Base-by-base conservation (phyloP, 2,329 filamentous ascomycete genomes). In the Didymella arachidicola region DNA sequence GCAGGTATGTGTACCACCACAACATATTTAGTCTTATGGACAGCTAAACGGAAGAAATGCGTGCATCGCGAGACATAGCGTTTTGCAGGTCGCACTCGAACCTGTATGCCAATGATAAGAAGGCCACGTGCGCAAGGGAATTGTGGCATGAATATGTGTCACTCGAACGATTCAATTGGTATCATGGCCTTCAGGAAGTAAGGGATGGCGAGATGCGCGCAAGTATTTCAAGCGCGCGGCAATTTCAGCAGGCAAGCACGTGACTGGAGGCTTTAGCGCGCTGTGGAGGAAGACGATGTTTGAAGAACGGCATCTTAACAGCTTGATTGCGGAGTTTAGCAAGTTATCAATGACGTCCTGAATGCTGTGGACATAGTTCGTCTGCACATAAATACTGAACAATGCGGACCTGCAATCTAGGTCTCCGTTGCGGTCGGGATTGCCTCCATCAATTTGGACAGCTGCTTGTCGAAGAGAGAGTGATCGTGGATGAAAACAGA, bases 151-250 rank as follows among this genome's bases (percentile, higher is more conserved):
- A 27, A 11, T 32, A 25, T 53, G 8, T 47, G 25, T 38, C 25
- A 25, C 41, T 43, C 12, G 25, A 26, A 27, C 22, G 25, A 43
- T 43, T 26, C 22, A 12, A 22, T 27, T 1, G 12, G 12, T 8
- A 43, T 8, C 10, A 25, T 4, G 41, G 11, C 4, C 16, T 19
- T 10, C 11, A 18, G n/a, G 25, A 43, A 2, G 22, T 41, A 48
- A 54, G 43, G 44, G 44, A 48, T 43, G 36, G n/a, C 34, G 6
- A 36, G 19, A 19, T 41, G 34, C 26, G 25, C 41, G 32, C 12
- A 39, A 38, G 32, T 30, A 26, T 22, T 12, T 14, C 16, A 54
- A 43, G 44, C 52, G 52, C 52, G 52, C 52, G 43, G 44, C 52
- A 38, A 16, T 39, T 18, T 29, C 52, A 44, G 44, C 22, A 48